phyloP scores from a whole-genome alignment of 805 yeast genomes.

The Saturnispora hagleri region DNA sequence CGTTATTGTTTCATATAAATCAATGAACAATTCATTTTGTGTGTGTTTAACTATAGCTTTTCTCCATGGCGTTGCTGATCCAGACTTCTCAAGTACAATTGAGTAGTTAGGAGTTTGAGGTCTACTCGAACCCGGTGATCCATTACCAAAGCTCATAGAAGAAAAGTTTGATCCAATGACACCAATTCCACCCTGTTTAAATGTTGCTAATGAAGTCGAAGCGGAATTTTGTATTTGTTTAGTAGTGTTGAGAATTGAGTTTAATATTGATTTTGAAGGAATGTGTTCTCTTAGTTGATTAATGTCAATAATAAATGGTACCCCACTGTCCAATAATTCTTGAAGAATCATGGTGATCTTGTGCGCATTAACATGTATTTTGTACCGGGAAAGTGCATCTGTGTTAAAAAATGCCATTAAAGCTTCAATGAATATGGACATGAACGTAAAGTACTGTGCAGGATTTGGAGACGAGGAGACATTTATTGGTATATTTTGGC shows the following conservation, averaged over 20 bases:
- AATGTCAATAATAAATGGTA: slow-evolving; percentile 63
- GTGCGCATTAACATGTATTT: slow-evolving; percentile 62
- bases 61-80: slow-evolving; percentile 66
- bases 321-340: slow-evolving; percentile 72
- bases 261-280: slow-evolving; percentile 51
- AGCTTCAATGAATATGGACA: slow-evolving; percentile 31
- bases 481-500: background rate
- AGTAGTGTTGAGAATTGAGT: slow-evolving; percentile 39
- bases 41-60: slow-evolving; percentile 57
- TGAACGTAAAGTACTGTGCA: slow-evolving; percentile 33
- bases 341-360: slow-evolving; percentile 60
- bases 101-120: slow-evolving; percentile 3
- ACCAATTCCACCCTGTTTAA: slow-evolving; percentile 18
- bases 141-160: slow-evolving; percentile 3
- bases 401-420: slow-evolving; percentile 35
- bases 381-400: slow-evolving; percentile 42
- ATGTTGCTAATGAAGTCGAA: slow-evolving; percentile 21
- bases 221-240: slow-evolving; percentile 27
- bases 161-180: slow-evolving; percentile 9
- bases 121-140: background rate
- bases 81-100: slow-evolving; percentile 27
- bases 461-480: slow-evolving; percentile 30
- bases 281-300: slow-evolving; percentile 62
- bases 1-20: slow-evolving; percentile 58
- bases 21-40: slow-evolving; percentile 81